Base-by-base conservation (phyloP, 495 filamentous ascomycete species). In the Penicillium chermesinum region DNA sequence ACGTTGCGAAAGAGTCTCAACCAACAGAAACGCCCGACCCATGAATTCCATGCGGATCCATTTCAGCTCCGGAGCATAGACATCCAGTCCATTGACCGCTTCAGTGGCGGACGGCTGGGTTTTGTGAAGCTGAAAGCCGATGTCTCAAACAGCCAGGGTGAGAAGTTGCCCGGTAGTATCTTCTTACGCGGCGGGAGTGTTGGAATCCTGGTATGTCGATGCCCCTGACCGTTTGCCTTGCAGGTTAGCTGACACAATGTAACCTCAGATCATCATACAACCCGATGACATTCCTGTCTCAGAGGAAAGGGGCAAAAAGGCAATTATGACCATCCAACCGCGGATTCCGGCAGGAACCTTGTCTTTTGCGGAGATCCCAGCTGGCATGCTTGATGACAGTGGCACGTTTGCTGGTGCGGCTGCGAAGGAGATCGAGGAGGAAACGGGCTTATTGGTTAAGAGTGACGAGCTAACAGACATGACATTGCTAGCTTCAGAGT, bases 131-230 rank as follows among this genome's bases (percentile, higher is more conserved):
- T 95, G 7, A 76, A 75, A 22, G 79, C 85, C 2, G 69, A 78
- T 10, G 73, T 95, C 1, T 73, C 75, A 13, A 93, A 88, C 59
- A 56, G 65, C 4, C 56, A 60, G 6, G 83, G 81, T 7, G 84
- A 88, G 55, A 71, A 60, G 37, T 76, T 96, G 3, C 87, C 89
- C 1, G 88, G 86, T 3, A 79, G 81, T 25, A 78, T 91, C 1
- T 91, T 96, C 62, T 66, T 96, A 18, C 79, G 89, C 33, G 89
- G 89, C 2, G 84, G 86, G 1, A 86, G 82, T 64, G 89, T 95
- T 9, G 87, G 75, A 30, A 91, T 95, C 78, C 72, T 95, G 44
- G 83, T 89, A 57, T 46, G 70, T 51, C 34, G 3, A 18, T 42
- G 2, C 40, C 7, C 3, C 4, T 44, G 30, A 33, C 33, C 32